Conservation (phyloP, 2,329 filamentous ascomycete genomes). For the Bipolaris zeicola region DNA sequence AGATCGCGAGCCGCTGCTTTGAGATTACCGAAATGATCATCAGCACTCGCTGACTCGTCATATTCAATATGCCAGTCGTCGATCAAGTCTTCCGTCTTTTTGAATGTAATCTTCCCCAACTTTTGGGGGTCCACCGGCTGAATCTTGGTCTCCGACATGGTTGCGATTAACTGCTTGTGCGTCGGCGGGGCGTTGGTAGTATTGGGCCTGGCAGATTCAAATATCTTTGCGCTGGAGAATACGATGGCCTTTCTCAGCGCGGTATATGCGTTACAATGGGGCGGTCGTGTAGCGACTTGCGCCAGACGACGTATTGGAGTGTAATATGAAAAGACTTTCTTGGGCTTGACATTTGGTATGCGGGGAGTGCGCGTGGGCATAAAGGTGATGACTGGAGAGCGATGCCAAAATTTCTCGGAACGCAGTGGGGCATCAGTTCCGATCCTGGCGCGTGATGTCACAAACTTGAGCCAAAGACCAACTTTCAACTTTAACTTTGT, state of each 20-base stretch:
- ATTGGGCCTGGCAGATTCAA: not conserved
- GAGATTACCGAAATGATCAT: conserved; percentile 60
- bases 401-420: conserved; percentile 36
- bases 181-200: not conserved
- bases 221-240: conserved; percentile 2
- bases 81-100: conserved; percentile 40
- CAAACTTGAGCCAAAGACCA: not conserved
- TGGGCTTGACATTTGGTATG: conserved; percentile 44
- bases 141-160: conserved; percentile 46
- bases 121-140: conserved; percentile 48
- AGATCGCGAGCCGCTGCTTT: conserved; percentile 70
- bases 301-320: conserved; percentile 31
- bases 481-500: too few relatives aligned
- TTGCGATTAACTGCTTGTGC: conserved; percentile 8
- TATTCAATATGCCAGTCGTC: conserved; percentile 46
- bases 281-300: conserved; percentile 31
- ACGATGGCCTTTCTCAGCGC: conserved; percentile 29
- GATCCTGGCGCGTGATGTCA: conserved; percentile 35
- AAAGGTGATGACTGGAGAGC: conserved; percentile 35
- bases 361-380: conserved; percentile 39
- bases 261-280: conserved; percentile 20
- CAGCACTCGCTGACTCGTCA: conserved; percentile 41
- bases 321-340: conserved; percentile 15
- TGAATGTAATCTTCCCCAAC: conserved; percentile 46
- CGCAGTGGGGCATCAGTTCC: conserved; percentile 21